phyloP scores from a whole-genome alignment of 257 asterid genomes.

The Ehretia macrophylla region DNA sequence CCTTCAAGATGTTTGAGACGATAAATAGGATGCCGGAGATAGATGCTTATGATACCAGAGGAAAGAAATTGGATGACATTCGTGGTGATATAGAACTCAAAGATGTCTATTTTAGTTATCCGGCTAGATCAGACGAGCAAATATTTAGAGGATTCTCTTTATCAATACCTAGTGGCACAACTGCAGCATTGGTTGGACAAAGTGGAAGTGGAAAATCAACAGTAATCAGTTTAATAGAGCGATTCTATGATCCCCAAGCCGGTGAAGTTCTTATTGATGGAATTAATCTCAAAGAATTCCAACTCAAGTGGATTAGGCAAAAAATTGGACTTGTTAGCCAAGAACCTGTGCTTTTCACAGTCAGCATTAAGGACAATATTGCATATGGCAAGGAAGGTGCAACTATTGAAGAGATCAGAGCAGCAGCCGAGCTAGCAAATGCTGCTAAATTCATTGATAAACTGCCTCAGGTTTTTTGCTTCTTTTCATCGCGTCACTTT shows the following conservation, averaged over 20 bases:
- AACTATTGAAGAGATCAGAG: constrained; percentile 52
- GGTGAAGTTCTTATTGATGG: constrained; percentile 64
- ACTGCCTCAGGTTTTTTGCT: constrained; percentile 46
- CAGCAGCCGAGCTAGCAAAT: constrained; percentile 64
- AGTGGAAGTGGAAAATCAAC: constrained; percentile 88
- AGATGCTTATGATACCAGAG: constrained; percentile 49
- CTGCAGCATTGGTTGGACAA: constrained; percentile 72
- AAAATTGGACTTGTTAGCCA: constrained; percentile 76
- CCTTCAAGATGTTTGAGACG: constrained; percentile 66
- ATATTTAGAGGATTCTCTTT: constrained; percentile 60
- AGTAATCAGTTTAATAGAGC: constrained; percentile 61
- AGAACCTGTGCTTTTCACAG: constrained; percentile 73
- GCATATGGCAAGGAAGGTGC: constrained; percentile 68
- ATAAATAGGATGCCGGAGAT: constrained; percentile 50
- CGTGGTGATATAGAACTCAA: constrained; percentile 53
- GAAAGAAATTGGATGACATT: constrained; percentile 41
- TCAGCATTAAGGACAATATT: constrained; percentile 64
- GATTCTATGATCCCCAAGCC: constrained; percentile 69
- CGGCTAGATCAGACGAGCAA: constrained; percentile 56
- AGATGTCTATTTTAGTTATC: constrained; percentile 57
- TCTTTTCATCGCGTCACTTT: not conserved
- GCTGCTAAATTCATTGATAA: constrained; percentile 67
- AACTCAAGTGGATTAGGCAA: constrained; percentile 67
- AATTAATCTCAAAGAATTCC: constrained; percentile 51
- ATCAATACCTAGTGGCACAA: constrained; percentile 47